Base-by-base conservation (phyloP, 2,329 filamentous ascomycete species). In the Pseudocercospora crystallina region DNA sequence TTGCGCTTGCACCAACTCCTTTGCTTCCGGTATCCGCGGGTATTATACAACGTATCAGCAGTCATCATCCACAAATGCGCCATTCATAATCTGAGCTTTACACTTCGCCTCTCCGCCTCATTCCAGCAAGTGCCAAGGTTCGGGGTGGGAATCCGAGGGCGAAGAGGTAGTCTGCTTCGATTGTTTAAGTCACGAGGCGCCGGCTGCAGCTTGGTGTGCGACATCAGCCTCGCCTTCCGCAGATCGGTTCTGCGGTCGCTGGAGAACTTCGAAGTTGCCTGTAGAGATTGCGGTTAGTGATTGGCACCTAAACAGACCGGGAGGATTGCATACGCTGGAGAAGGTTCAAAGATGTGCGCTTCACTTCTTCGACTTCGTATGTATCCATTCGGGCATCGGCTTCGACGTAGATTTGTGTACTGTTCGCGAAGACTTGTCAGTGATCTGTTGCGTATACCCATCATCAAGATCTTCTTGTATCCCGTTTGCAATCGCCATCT, bases 391-490 rank as follows among this genome's bases (percentile, higher is more conserved):
- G 75, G 55, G 86, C 87, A 55, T 96, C 89, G 38, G 87, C 91
- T 71, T 97, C 92, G 43, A 97, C 76, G 65, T 83, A 90, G 56
- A 99, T 79, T 43, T 90, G 76, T 11, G 89, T 80, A 54, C 91
- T 96, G 62, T 26, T 26, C 20, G 7, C 54, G 53, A 43, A 20
- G 5, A 31, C 17, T 39, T 26, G 43, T 58, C 37, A 58, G 51
- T 45, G 15, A 12, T 35, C 39, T 40, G 26, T 12, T 14, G 12
- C 34, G 14, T 33, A 38, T 5, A 15, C 20, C 20, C 7, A 4
- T 7, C 20, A 3, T 26, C 20, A 26, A 26, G 20, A 26, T 26
- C 20, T 3, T 26, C 4, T 7, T 4, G 7, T 26, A 26, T 26
- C 20, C 7, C 20, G 7, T 26, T 26, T 26, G 20, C 20, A 26